These are phyloP conservation scores for Boletellus dicymbophilus DNA, from an alignment of 1,284 basidiomycete genomes.

Conservation along the genomic window DNA sequence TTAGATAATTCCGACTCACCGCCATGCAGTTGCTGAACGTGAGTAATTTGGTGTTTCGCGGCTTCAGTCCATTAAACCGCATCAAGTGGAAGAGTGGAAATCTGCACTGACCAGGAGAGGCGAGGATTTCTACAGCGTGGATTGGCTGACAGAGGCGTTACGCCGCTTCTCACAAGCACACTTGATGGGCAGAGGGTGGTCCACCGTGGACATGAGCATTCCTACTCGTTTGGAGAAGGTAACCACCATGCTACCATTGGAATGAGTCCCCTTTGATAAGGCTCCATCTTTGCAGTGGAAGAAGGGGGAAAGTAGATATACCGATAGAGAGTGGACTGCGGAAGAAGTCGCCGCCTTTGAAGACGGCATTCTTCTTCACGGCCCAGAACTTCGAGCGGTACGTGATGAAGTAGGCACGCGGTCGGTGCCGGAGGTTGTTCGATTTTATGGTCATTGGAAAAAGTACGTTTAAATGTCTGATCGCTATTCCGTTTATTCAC, in stretches of 20 bases:
- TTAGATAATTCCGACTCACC: constrained; percentile 22
- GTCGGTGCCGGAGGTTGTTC: constrained; percentile 75
- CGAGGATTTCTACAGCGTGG: constrained; percentile 58
- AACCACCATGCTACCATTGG: constrained; percentile 6
- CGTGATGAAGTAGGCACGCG: constrained; percentile 74
- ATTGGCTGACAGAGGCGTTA: constrained; percentile 75
- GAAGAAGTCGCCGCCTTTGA: constrained; percentile 79
- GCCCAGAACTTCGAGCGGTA: constrained; percentile 78
- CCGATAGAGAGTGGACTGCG: constrained; percentile 70
- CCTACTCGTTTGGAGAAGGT: constrained; percentile 63
- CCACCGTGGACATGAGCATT: constrained; percentile 64
- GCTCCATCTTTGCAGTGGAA: constrained; percentile 59
- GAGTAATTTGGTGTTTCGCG: constrained; percentile 14
- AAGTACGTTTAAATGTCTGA: constrained; percentile 48
- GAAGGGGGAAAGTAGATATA: constrained; percentile 64
- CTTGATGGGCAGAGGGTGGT: constrained; percentile 51
- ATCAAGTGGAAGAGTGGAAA: constrained; percentile 64
- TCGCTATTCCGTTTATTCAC: constrained; percentile 16
- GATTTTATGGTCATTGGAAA: constrained; percentile 88
- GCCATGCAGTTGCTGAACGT: constrained; percentile 26
- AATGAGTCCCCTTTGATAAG: constrained; percentile 3
- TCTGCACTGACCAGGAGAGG: constrained; percentile 48
- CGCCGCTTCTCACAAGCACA: constrained; percentile 68
- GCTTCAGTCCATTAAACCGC: constrained; percentile 7
- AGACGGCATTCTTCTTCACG: constrained; percentile 67